Evolutionary conservation across 495 filamentous ascomycete species (phyloP).

Genomic region (Trypethelium eluteriae): DNA sequence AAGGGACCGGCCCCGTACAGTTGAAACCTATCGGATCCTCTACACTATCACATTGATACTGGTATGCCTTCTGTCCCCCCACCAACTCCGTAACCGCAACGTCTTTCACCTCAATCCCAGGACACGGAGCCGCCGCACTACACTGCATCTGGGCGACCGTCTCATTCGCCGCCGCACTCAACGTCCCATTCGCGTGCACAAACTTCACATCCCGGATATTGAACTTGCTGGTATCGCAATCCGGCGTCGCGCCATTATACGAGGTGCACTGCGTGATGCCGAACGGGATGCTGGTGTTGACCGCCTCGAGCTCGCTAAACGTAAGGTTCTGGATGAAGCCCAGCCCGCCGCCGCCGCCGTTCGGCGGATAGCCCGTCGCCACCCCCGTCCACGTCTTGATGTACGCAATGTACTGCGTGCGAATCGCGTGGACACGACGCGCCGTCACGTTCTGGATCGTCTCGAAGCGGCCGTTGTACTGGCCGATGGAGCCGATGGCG

Average conservation of each 20-base stretch:
- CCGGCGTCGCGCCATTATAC: conserved; percentile 6
- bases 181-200: neutral
- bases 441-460: conserved; percentile 37
- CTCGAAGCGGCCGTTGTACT: conserved; percentile 38
- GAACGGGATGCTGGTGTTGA: conserved; percentile 12
- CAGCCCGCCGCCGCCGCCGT: conserved; percentile 44
- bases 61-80: neutral
- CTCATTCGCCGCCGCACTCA: neutral
- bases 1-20: neutral
- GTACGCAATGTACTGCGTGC: conserved; percentile 37
- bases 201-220: conserved; percentile 12
- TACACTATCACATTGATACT: conserved; percentile 12
- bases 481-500: conserved; percentile 44
- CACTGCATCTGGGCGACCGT: conserved; percentile 12
- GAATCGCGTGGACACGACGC: conserved; percentile 28
- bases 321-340: conserved; percentile 21
- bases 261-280: conserved; percentile 14
- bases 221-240: conserved; percentile 10
- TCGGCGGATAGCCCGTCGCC: conserved; percentile 41
- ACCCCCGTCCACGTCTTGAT: conserved; percentile 34
- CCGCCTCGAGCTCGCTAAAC: conserved; percentile 8
- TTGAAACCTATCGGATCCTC: neutral
- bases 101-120: conserved; percentile 7
- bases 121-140: conserved; percentile 6
- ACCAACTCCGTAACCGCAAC: neutral